Evolutionary conservation across 805 yeast species (phyloP), one percentile per base, ranked within the genome.

Genomic region (Cyberlindnera nakhonratchasimensis): DNA sequence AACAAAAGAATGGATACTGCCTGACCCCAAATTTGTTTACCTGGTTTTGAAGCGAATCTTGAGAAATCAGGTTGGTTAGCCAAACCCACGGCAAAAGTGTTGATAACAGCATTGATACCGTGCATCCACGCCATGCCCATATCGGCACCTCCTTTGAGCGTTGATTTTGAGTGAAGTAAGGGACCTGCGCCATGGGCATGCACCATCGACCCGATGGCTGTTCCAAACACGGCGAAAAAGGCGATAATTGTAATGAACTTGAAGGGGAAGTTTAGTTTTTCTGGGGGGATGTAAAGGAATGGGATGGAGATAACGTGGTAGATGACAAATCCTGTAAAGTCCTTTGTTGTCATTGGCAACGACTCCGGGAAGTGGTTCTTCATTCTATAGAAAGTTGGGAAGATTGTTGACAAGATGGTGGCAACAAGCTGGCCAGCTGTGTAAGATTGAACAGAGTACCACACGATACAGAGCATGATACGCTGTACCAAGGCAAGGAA

Each of bases 371-470:
- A 51, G 2, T 70, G 65, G 51, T 72, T 69, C 41, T 61, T 56
- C 56, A 73, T 58, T 30, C 55, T 60, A 53, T 62, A 53, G 51
- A 63, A 74, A 11, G 61, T 51, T 12, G 66, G 59, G 47, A 69
- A 65, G 54, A 69, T 63, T 29, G 69, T 56, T 17, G 67, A 59
- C 16, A 73, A 42, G 14, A 72, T 57, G 19, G 65, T 59, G 13
- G 66, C 61, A 5, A 73, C 51, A 36, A 72, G 59, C 33, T 66
- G 66, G 6, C 74, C 77, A 36, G 79, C 77, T 13, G 72, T 62
- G 53, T 63, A 74, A 1, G 75, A 58, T 45, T 72, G 75, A 9
- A 69, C 65, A 4, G 71, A 69, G 46, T 62, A 70, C 72, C 75
- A 74, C 30, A 75, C 70, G 26, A 69, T 62, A 16, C 72, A 66